Percentiles rank a stretch among this genome's conserved stretches.
phyloP scores from a whole-genome alignment of 352 stramenopile genomes.

The Pythium aquatile region DNA sequence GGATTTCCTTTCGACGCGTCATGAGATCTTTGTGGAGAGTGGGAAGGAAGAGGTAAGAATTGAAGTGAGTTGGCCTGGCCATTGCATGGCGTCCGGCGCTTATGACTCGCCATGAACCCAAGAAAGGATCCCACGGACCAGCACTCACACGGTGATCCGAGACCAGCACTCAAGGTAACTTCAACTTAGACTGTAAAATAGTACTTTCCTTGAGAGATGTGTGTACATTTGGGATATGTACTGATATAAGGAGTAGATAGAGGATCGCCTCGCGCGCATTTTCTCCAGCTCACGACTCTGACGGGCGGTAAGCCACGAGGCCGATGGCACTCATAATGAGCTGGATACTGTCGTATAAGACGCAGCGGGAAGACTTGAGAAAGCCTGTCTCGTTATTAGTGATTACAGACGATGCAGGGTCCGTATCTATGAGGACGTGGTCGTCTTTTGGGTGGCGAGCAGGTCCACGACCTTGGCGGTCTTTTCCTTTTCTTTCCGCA shows the following conservation, averaged over 20 bases:
- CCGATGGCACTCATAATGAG: background rate
- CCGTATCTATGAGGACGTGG: background rate
- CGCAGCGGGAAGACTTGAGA: background rate
- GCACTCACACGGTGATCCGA: constrained; percentile 2
- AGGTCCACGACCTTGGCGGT: constrained; percentile 69
- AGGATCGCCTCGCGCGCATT: background rate
- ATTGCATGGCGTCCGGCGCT: background rate
- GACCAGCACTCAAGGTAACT: constrained; percentile 18
- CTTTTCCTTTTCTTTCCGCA: constrained; percentile 51
- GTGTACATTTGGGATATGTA: background rate
- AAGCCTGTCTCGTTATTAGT: background rate
- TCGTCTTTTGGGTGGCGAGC: constrained; percentile 19
- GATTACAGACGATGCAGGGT: background rate
- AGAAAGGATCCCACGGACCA: constrained; percentile 20
- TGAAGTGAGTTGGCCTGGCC: constrained; percentile 13
- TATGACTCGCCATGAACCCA: constrained; percentile 13
- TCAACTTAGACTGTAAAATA: constrained; percentile 2
- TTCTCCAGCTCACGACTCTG: background rate
- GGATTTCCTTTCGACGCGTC: background rate
- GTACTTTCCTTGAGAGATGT: background rate
- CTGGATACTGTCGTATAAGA: background rate
- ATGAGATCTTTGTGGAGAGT: background rate
- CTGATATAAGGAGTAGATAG: background rate
- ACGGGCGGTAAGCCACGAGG: background rate
- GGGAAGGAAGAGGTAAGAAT: constrained; percentile 14